Evolutionary conservation across 306 rosid genomes (phyloP), one percentile per base, ranked within the genome.

Genomic region (Purshia tridentata): DNA sequence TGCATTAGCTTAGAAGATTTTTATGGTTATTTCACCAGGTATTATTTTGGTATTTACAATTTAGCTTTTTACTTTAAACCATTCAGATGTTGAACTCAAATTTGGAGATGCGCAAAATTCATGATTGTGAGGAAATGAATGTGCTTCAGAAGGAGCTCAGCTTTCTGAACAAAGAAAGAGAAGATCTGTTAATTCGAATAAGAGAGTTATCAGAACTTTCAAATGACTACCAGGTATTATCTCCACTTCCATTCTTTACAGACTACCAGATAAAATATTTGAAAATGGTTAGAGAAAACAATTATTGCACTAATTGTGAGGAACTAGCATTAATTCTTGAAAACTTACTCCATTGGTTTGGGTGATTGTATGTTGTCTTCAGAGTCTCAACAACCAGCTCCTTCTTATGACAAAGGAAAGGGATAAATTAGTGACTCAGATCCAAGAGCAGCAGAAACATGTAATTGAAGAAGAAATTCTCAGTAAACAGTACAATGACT

Each of bases 311-410:
- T 39, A 18, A 5, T n/a, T 6, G 29, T 54, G 44, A 13, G 57
- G 59, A 57, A 64, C 18, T 19, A 64, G 44, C 29, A 13, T 63
- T 15, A 15, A 18, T 66, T 59, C 15, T 14, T 39, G 14, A 67
- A 67, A 77, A 75, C 59, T 51, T 19, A 12, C 67, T 23, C 61
- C 42, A 37, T 62, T 47, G 64, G 48, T 81, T 75, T 75, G 72
- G 61, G 67, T 71, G 58, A 80, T 84, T 67, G 54, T 55, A 22
- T 72, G 23, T 57, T 60, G 51, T 59, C 41, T 75, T 15, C 89
- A 88, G 94, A 78, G 77, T 78, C 85, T 90, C 51, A 57, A 82
- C 73, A 72, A 76, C 51, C 71, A 85, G 76, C 86, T 87, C 62
- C 74, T 42, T 14, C 44, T 57, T 75, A 76, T 84, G 80, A 68